Conservation (phyloP, 345 rosid genomes). For the Salix koriyanagi region DNA sequence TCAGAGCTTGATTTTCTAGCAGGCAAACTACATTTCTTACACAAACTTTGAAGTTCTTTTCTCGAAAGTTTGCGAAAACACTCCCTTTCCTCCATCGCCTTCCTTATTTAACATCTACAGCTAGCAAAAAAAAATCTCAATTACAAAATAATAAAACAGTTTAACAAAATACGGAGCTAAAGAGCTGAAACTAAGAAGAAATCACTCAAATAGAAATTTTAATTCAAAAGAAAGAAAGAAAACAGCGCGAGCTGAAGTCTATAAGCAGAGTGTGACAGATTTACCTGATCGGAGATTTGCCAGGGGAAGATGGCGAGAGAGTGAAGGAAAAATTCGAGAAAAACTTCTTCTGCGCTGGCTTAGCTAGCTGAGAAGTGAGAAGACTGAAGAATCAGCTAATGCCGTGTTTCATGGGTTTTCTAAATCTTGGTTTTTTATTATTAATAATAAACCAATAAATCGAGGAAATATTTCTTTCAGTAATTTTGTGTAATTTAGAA, state of each 20-base stretch:
- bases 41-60: conserved; percentile 71
- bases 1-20: conserved; percentile 61
- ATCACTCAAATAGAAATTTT: neutral
- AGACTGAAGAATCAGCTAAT: neutral
- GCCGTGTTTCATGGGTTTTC: conserved; percentile 3
- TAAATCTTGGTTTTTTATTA: conserved; percentile 2
- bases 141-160: neutral
- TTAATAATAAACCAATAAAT: neutral
- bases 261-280: neutral
- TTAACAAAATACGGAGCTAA: neutral
- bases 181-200: neutral
- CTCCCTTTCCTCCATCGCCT: conserved; percentile 46
- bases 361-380: neutral
- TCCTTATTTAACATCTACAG: neutral
- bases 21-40: conserved; percentile 67
- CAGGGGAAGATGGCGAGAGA: conserved; percentile 42
- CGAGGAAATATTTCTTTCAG: neutral
- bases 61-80: conserved; percentile 45
- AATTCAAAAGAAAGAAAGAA: conserved; percentile 5
- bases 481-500: neutral
- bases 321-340: conserved; percentile 21
- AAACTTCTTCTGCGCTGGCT: neutral
- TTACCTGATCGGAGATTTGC: conserved; percentile 38
- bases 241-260: neutral
- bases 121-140: neutral